Evolutionary conservation across 176 grass and related monocot species (phyloP), one percentile per base, ranked within the genome.

Genomic region (Eleusine coracana): DNA sequence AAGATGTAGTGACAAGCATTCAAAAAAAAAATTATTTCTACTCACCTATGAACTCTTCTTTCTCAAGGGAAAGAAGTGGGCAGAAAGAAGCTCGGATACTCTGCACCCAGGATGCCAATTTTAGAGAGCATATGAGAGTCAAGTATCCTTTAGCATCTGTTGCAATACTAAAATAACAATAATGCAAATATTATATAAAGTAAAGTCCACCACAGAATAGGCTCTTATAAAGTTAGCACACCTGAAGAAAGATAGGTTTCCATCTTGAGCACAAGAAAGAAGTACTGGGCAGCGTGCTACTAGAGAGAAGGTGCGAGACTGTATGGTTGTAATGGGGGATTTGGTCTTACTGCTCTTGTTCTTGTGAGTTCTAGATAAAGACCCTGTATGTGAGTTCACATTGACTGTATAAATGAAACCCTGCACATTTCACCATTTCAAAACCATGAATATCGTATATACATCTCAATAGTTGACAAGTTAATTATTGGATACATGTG

Each of bases 21-120:
- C 0, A 4, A 73, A 14, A 3, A 56, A 39, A 54, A 17, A 70
- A 69, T 42, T 15, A 16, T 74, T 56, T 59, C 27, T 62, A 75
- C 79, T 82, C 79, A 99, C 96, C 96, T 83, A 99, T 87, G 70
- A 99, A 99, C 82, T 99, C 93, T n/a, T 93, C 96, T 94, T 99
- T 99, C 74, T 96, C 96, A 78, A 96, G 96, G 64, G 93, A 99
- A 96, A 99, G 91, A 52, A 99, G 89, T 20, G 93, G 96, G 45
- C 96, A 99, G 83, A 99, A 99, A 87, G 89, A 99, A 73, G 93
- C 89, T 73, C 83, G 74, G 51, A 94, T 90, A 70, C 73, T 90
- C 67, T 93, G 91, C 65, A 89, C 51, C 1, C 87, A 68, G 14
- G 93, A 81, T 12, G 86, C 85, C 89, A 99, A 80, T 88, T 99